Conservation (phyloP, 495 filamentous ascomycete species). For the Lineolata rhizophorae region DNA sequence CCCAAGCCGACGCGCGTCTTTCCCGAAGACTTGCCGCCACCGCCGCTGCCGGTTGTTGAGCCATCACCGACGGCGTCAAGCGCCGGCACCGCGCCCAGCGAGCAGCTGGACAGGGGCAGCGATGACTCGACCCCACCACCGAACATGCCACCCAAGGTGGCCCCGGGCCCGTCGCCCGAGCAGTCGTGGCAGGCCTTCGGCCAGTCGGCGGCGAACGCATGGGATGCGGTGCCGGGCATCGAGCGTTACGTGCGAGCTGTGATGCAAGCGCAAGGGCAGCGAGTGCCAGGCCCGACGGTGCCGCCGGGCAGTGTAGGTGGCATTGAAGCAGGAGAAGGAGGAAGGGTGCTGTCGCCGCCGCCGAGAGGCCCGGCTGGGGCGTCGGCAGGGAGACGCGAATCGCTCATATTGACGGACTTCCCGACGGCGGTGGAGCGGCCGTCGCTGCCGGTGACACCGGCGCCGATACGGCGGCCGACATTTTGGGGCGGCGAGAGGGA, state of each 20-base stretch:
- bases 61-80: too few relatives aligned
- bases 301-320: too few relatives aligned
- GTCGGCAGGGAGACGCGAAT: constrained; percentile 20
- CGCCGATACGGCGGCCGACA: constrained; percentile 38
- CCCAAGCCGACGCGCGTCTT: constrained; percentile 55
- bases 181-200: constrained; percentile 5
- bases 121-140: neutral
- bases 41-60: too few relatives aligned
- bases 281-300: too few relatives aligned
- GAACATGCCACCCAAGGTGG: neutral
- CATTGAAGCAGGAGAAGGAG: too few relatives aligned
- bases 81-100: too few relatives aligned
- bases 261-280: neutral
- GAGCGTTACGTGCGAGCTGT: constrained; percentile 2
- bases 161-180: too few relatives aligned
- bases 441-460: constrained; percentile 77
- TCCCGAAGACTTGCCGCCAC: constrained; percentile 22
- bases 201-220: constrained; percentile 2
- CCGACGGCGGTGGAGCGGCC: constrained; percentile 65
- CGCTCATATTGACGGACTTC: constrained; percentile 61
- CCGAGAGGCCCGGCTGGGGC: too few relatives aligned
- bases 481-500: constrained; percentile 31
- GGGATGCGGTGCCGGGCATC: constrained; percentile 1
- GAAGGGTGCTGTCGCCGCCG: too few relatives aligned
- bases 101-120: too few relatives aligned